A percentile compares a stretch with the other conserved stretches of the same genome.
Conservation (phyloP, 371 early-diverging fungal species). For the Rhizopus sp. region DNA sequence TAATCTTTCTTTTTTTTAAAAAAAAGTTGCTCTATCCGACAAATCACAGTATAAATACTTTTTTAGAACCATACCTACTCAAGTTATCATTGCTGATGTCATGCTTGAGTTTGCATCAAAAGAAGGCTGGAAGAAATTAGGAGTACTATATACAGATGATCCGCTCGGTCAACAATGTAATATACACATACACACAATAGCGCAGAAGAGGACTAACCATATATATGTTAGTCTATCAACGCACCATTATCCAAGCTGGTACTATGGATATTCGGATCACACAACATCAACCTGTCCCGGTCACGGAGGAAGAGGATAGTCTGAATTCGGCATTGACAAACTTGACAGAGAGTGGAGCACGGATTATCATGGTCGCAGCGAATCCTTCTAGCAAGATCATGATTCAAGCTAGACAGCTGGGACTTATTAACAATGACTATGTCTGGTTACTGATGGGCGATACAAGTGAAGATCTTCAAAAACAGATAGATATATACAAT, state of each 20-base stretch:
- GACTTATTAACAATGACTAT: conserved; percentile 39
- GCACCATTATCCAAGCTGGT: conserved; percentile 39
- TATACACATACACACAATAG: not conserved
- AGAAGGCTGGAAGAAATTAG: conserved; percentile 52
- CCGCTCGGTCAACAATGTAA: conserved; percentile 54
- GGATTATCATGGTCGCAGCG: conserved; percentile 49
- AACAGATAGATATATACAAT: conserved; percentile 28
- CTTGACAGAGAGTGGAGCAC: conserved; percentile 39
- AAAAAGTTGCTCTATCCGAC: conserved; percentile 45
- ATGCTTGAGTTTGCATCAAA: conserved; percentile 43
- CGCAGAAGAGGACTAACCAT: not conserved
- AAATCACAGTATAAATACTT: conserved; percentile 49
- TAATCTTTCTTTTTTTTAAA: not conserved
- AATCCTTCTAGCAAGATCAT: conserved; percentile 31
- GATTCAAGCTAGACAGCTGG: conserved; percentile 38
- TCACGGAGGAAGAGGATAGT: conserved; percentile 20
- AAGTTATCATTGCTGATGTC: conserved; percentile 47
- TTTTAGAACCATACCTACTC: conserved; percentile 58
- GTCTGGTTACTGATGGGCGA: conserved; percentile 60
- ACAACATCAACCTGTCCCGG: conserved; percentile 37
- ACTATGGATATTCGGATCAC: conserved; percentile 35
- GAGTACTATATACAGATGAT: conserved; percentile 49
- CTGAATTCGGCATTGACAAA: conserved; percentile 24
- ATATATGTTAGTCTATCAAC: conserved; percentile 34
- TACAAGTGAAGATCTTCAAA: conserved; percentile 30